phyloP scores from a whole-genome alignment of 768 basidiomycete genomes.

The Naematelia encephala region DNA sequence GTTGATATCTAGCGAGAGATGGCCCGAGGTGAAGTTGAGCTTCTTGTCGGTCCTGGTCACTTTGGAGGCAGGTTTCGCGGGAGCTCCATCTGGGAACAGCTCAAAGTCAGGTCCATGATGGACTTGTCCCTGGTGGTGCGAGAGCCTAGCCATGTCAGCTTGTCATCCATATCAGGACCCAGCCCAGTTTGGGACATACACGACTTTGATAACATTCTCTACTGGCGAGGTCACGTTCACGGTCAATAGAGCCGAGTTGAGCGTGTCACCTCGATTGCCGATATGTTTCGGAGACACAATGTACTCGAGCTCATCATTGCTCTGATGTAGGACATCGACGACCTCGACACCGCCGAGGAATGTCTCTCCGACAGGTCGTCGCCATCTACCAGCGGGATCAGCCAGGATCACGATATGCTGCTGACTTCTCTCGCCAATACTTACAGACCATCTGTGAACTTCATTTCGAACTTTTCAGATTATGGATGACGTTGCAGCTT shows the following conservation, averaged over 20 bases:
- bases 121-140: constrained; percentile 5
- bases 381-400: constrained; percentile 19
- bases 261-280: constrained; percentile 43
- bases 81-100: constrained; percentile 63
- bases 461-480: constrained; percentile 54
- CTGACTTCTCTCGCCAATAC: constrained; percentile 38
- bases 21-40: constrained; percentile 37
- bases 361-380: constrained; percentile 57
- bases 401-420: neutral
- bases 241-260: constrained; percentile 56
- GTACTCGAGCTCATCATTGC: constrained; percentile 58
- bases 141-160: neutral
- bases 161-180: neutral
- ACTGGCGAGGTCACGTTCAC: constrained; percentile 49
- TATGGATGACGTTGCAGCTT: no score
- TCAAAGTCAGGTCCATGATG: constrained; percentile 55
- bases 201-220: constrained; percentile 48
- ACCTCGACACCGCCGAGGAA: constrained; percentile 64
- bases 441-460: constrained; percentile 74
- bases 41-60: constrained; percentile 46
- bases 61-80: constrained; percentile 55
- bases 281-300: constrained; percentile 55
- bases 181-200: no score
- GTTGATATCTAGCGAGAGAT: constrained; percentile 14
- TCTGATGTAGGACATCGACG: constrained; percentile 54